Evolutionary conservation across 805 yeast genomes (phyloP).

Genomic region (Blastobotrys terrestris): DNA sequence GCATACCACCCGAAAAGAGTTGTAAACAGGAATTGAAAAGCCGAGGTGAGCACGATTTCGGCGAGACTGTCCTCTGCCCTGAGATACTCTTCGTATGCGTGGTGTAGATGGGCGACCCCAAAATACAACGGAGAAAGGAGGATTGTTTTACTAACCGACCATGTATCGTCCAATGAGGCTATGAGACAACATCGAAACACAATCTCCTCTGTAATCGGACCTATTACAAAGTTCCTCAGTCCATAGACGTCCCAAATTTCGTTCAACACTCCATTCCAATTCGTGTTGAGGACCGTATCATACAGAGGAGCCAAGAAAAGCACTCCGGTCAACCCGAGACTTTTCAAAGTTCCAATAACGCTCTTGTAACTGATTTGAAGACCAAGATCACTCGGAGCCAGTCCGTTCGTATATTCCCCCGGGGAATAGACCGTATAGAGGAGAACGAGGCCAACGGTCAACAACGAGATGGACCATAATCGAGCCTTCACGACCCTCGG

Average conservation of each 20-base stretch:
- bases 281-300: not conserved
- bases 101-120: constrained; percentile 77
- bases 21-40: constrained; percentile 59
- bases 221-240: constrained; percentile 54
- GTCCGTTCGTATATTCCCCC: not conserved
- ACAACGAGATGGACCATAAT: constrained; percentile 28
- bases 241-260: constrained; percentile 35
- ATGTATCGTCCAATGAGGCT: constrained; percentile 22
- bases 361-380: not conserved
- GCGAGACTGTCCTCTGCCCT: constrained; percentile 6
- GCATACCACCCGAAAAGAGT: constrained; percentile 66
- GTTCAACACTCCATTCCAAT: constrained; percentile 13
- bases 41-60: constrained; percentile 32
- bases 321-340: constrained; percentile 1
- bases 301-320: constrained; percentile 2
- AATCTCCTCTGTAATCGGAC: constrained; percentile 75
- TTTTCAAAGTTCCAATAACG: constrained; percentile 1
- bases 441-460: constrained; percentile 9
- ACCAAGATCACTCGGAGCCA: not conserved
- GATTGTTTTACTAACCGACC: constrained; percentile 18
- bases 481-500: constrained; percentile 18
- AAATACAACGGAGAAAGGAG: constrained; percentile 55
- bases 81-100: constrained; percentile 46
- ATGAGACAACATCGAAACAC: constrained; percentile 50
- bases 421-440: not conserved